Conservation (phyloP, 2,329 filamentous ascomycete genomes). For the Stemphylium lycopersici region DNA sequence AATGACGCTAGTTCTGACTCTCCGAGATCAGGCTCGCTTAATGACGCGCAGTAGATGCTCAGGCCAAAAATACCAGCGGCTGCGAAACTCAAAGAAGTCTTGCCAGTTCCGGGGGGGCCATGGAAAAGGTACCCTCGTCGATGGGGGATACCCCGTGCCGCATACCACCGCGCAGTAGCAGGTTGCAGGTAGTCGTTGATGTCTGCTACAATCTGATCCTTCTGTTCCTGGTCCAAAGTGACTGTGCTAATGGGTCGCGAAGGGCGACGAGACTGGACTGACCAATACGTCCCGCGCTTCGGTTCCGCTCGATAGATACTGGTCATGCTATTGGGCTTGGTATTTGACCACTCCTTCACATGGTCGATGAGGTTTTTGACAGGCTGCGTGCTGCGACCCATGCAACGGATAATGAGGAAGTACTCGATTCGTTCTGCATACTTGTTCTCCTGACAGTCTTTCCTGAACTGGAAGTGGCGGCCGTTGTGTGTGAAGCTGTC, state of each 20-base stretch:
- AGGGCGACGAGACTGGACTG: conserved; percentile 59
- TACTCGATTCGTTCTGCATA: conserved; percentile 9
- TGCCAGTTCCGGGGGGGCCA: conserved; percentile 81
- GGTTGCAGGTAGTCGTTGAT: conserved; percentile 81
- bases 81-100: conserved; percentile 59
- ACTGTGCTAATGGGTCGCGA: conserved; percentile 77
- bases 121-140: conserved; percentile 82
- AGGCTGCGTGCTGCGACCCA: conserved; percentile 56
- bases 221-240: conserved; percentile 71
- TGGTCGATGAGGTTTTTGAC: conserved; percentile 56
- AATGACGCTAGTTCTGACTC: conserved; percentile 64
- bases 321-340: conserved; percentile 52
- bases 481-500: conserved; percentile 54
- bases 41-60: conserved; percentile 53
- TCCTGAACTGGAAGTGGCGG: conserved; percentile 50
- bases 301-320: conserved; percentile 53
- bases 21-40: conserved; percentile 73
- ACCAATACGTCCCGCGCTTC: conserved; percentile 44
- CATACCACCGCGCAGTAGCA: conserved; percentile 77
- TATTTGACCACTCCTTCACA: conserved; percentile 53
- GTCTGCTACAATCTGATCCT: conserved; percentile 69
- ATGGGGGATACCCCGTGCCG: conserved; percentile 83
- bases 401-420: conserved; percentile 47
- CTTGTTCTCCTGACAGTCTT: conserved; percentile 26
- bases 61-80: conserved; percentile 57